phyloP scores from a whole-genome alignment of 768 basidiomycete genomes.

The Mycena albidolilacea region DNA sequence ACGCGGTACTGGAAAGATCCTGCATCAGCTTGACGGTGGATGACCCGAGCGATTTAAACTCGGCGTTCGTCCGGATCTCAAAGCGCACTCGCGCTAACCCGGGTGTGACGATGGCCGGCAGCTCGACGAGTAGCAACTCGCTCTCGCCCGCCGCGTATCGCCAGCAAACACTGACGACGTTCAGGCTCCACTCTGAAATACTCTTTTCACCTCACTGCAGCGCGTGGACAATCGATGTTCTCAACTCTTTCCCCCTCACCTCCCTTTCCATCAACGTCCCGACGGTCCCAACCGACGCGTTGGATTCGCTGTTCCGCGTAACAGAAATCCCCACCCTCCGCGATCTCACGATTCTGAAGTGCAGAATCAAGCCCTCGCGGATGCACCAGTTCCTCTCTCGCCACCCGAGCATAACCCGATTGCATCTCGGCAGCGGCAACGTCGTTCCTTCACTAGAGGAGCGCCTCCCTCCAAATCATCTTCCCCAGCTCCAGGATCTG shows the following conservation, averaged over 20 bases:
- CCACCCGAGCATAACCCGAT: conserved; percentile 31
- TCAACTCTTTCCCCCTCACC: conserved; percentile 35
- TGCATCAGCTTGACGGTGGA: conserved; percentile 28
- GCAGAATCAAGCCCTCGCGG: conserved; percentile 29
- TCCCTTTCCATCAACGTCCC: conserved; percentile 29
- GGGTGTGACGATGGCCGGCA: neutral
- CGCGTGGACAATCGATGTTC: conserved; percentile 37
- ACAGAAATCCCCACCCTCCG: conserved; percentile 38
- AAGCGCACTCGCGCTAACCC: neutral
- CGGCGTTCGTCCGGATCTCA: neutral
- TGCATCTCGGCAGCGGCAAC: conserved; percentile 26
- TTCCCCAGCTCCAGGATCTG: conserved; percentile 17
- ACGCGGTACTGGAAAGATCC: conserved; percentile 33
- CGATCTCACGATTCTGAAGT: conserved; percentile 22
- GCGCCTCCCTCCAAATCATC: conserved; percentile 30
- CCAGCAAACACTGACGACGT: conserved; percentile 19
- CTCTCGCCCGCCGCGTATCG: conserved; percentile 34
- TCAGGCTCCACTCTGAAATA: conserved; percentile 33
- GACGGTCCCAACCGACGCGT: conserved; percentile 13
- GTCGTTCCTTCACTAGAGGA: conserved; percentile 32
- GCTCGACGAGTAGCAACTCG: conserved; percentile 20
- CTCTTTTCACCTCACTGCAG: conserved; percentile 29
- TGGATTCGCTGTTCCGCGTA: conserved; percentile 16
- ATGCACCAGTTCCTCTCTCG: conserved; percentile 35
- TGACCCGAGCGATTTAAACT: neutral